phyloP scores from a whole-genome alignment of 306 rosid species.

The Hippophae rhamnoides region DNA sequence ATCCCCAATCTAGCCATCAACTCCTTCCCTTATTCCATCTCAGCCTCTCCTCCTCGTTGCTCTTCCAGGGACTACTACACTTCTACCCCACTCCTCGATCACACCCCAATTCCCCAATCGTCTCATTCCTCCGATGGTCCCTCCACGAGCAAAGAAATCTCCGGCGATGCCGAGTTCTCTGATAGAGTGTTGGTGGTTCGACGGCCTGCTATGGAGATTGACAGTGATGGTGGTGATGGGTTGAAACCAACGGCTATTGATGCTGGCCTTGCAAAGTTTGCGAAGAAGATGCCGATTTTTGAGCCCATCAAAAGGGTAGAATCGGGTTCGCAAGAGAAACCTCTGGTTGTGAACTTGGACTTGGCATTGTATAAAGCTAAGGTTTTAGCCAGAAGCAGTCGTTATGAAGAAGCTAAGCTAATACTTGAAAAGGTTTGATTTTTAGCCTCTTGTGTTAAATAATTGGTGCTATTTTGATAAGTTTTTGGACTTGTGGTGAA shows the following conservation, averaged over 20 bases:
- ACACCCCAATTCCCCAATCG: constrained; percentile 11
- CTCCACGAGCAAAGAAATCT: neutral
- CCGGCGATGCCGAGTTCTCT: constrained; percentile 12
- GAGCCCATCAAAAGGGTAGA: constrained; percentile 50
- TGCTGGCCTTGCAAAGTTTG: constrained; percentile 41
- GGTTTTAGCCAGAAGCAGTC: constrained; percentile 44
- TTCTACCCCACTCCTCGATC: constrained; percentile 33
- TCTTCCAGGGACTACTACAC: constrained; percentile 32
- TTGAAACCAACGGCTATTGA: constrained; percentile 31
- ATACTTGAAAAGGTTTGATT: constrained; percentile 49
- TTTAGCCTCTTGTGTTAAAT: neutral
- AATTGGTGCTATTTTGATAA: neutral
- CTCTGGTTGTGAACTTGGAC: constrained; percentile 70
- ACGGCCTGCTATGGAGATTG: constrained; percentile 60
- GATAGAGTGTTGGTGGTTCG: constrained; percentile 49
- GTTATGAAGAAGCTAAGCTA: constrained; percentile 50
- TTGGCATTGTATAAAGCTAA: constrained; percentile 70
- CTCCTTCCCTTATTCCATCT: constrained; percentile 23
- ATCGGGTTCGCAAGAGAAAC: constrained; percentile 39
- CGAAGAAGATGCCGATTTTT: constrained; percentile 75
- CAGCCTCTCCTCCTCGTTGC: constrained; percentile 29
- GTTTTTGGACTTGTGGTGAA: neutral
- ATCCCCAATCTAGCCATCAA: constrained; percentile 36
- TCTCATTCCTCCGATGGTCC: constrained; percentile 10
- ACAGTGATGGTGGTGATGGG: constrained; percentile 9